Base-by-base conservation (phyloP, 179 eudicot genomes). In the Amaranthus tricolor region DNA sequence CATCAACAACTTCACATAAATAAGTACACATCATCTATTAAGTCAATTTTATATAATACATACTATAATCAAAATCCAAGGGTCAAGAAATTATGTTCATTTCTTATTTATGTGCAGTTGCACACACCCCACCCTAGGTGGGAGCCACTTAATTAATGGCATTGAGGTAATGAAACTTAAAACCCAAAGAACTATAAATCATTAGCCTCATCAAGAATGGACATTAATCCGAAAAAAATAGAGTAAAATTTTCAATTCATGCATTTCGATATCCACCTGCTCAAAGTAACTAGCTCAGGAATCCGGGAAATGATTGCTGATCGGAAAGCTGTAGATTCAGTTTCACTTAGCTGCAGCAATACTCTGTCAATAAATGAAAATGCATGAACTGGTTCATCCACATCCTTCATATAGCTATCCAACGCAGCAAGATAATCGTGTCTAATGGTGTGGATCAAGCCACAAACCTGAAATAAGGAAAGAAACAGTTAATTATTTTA, bases 341-440 rank as follows among this genome's bases (percentile, higher is more conserved):
- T 71, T 40, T 81, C 88, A 64, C 79, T 74, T 76, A 85, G 82
- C 70, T 68, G 80, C 77, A 64, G 78, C 52, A 94, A 71, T 66
- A 82, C 72, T 69, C 84, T 79, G 76, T 86, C 83, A 80, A 90
- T 89, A 79, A 85, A 94, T 66, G 92, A 83, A 76, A 92, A 94
- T 40, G 98, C 92, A 77, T 89, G 89, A 72, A 89, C 81, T 5
- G 98, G 96, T 79, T 90, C 98, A 78, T 88, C 85, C 11, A 54
- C 76, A 53, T 81, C 89, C 84, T 90, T 90, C 90, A 94, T 86
- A 78, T 86, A 94, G 84, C 98, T 88, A 75, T 94, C 97, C 81
- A 94, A 77, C 70, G 98, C 96, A 74, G 92, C 84, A 78, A 90
- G 64, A 77, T 86, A 79, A 79, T 85, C 84, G 76, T 88, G 85